phyloP scores from a whole-genome alignment of 2,329 filamentous ascomycete genomes.

The Xylariales sp. region DNA sequence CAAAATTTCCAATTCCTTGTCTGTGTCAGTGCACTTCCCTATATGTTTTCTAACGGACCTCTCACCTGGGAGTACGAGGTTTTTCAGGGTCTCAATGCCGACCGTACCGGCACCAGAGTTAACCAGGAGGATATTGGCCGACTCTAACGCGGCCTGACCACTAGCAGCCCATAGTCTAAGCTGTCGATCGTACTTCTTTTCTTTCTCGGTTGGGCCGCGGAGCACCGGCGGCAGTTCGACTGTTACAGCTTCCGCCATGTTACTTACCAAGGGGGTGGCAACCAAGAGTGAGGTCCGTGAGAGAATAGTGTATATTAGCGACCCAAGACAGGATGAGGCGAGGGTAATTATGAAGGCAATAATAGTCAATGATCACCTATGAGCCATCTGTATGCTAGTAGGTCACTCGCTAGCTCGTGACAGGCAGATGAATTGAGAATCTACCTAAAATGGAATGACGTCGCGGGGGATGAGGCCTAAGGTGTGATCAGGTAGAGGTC shows the following conservation, averaged over 20 bases:
- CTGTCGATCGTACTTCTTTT: constrained; percentile 92
- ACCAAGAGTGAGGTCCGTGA: constrained; percentile 2
- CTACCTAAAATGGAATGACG: constrained; percentile 11
- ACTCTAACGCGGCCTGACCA: constrained; percentile 89
- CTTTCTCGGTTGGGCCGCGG: constrained; percentile 68
- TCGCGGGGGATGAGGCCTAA: constrained; percentile 26
- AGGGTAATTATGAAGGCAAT: background rate
- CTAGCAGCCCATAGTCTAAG: constrained; percentile 94
- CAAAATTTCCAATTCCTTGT: constrained; percentile 86
- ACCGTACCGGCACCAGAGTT: constrained; percentile 89
- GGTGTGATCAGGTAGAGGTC: constrained; percentile 13
- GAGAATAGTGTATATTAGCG: background rate
- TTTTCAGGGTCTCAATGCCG: constrained; percentile 93
- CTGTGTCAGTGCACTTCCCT: constrained; percentile 34
- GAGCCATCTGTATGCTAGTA: background rate
- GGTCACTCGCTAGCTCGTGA: background rate
- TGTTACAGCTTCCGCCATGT: constrained; percentile 59
- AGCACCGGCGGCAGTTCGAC: constrained; percentile 61
- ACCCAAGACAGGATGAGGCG: background rate
- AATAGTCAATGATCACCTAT: background rate
- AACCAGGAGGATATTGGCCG: constrained; percentile 89
- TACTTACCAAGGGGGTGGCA: constrained; percentile 12
- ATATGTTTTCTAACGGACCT: background rate
- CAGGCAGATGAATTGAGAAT: background rate
- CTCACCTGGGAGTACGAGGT: constrained; percentile 88